phyloP scores from a whole-genome alignment of 2,329 filamentous ascomycete species.

The Macrophomina pseudophaseolina region DNA sequence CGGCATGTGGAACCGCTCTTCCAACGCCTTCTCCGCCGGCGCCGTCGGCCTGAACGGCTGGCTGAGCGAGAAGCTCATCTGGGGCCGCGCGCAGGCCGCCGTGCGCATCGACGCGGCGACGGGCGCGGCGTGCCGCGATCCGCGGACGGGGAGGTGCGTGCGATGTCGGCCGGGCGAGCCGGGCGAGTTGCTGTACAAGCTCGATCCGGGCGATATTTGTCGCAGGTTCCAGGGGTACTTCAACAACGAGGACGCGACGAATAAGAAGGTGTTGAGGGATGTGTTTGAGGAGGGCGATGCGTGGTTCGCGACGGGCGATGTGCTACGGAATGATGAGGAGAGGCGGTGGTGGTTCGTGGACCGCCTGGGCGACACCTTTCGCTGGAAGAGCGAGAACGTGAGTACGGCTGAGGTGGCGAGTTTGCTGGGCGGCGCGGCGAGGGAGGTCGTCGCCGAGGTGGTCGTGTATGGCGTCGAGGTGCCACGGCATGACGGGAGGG shows the following conservation, averaged over 20 bases:
- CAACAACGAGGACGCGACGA: constrained; percentile 68
- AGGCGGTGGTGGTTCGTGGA: constrained; percentile 57
- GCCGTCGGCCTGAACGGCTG: constrained; percentile 19
- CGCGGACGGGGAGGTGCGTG: background rate
- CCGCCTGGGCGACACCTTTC: constrained; percentile 54
- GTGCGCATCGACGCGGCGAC: constrained; percentile 64
- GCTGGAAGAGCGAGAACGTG: constrained; percentile 58
- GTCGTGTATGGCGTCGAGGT: constrained; percentile 57
- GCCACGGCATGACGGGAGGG: constrained; percentile 57
- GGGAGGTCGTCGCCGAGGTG: constrained; percentile 50
- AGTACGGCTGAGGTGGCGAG: constrained; percentile 55
- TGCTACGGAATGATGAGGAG: constrained; percentile 49
- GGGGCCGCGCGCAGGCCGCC: background rate
- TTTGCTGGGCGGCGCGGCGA: constrained; percentile 36
- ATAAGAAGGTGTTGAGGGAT: constrained; percentile 57
- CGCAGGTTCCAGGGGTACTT: constrained; percentile 67
- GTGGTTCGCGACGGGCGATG: constrained; percentile 56
- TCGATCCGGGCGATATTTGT: constrained; percentile 61
- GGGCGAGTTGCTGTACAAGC: constrained; percentile 75
- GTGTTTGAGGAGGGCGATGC: constrained; percentile 55
- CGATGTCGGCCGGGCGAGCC: background rate
- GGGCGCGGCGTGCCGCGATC: constrained; percentile 65
- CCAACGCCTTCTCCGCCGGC: constrained; percentile 14
- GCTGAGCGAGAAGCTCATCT: background rate
- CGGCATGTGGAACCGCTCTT: constrained; percentile 21